Evolutionary conservation across 371 early-diverging fungal genomes (phyloP), one percentile per base, ranked within the genome.

Genomic region (Apophysomyces variabilis): DNA sequence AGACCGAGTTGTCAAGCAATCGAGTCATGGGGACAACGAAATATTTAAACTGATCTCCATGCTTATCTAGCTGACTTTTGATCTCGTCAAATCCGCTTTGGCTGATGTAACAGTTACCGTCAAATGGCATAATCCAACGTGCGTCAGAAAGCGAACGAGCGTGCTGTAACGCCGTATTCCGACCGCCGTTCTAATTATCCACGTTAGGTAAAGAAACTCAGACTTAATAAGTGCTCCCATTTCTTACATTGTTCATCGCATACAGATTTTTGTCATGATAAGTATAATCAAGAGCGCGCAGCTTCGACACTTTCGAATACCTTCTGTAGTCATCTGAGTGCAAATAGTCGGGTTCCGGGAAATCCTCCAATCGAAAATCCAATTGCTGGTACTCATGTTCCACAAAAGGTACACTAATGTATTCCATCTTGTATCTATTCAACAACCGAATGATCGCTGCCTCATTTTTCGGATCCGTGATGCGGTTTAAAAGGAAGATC

Each of bases 181-280:
- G 80, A 13, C 89, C 90, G 38, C 90, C 90, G 61, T 90, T 90
- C 89, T 89, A 73, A 21, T 26, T 26, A 26, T 26, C 32, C 21
- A 5, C 18, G 21, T 50, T 18, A 38, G 18, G 61, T 38, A 50
- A 44, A 64, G 1, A 41, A 35, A 66, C 60, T 32, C 59, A 60
- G 36, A 61, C 44, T 57, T 38, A 38, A 11, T 14, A 36, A 37
- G 18, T 18, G 38, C 37, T 43, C 7, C 26, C 59, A n/a, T 37
- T 58, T 69, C 85, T 82, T 83, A 87, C 89, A 69, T 90, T 90
- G 64, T 90, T 90, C 90, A 90, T 90, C 37, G 87, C 90, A 73
- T 90, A 90, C 44, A 84, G 57, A 60, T 90, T 90, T 76, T 90
- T 90, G 64, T 82, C 82, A 70, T 87, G 87, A 66, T 90, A 90